These are phyloP conservation scores for Coelastrella sp. DNA, from an alignment of 139 green algal species.

Conservation along the genomic window DNA sequence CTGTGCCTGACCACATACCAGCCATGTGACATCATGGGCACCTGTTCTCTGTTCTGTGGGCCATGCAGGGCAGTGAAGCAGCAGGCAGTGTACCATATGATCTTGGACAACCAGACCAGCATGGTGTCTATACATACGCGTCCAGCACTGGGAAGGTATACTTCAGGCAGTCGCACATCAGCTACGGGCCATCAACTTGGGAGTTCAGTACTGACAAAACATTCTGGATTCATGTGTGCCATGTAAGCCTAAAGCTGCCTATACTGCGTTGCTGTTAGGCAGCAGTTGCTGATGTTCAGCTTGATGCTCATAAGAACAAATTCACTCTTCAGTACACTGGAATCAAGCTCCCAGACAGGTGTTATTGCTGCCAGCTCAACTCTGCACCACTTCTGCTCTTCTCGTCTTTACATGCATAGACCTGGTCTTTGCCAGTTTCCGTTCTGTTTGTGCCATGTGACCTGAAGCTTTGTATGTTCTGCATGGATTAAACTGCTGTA, in stretches of 20 bases:
- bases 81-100: background rate
- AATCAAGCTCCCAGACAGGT: too few species aligned
- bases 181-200: background rate
- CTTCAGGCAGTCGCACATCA: slow-evolving; percentile 24
- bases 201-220: slow-evolving; percentile 30
- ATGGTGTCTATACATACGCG: background rate
- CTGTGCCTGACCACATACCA: background rate
- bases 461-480: too few species aligned
- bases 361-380: too few species aligned
- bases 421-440: too few species aligned
- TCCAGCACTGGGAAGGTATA: slow-evolving; percentile 15
- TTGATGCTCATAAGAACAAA: too few species aligned
- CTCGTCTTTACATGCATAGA: too few species aligned
- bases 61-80: slow-evolving; percentile 36
- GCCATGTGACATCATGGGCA: background rate
- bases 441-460: too few species aligned
- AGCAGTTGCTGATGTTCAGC: too few species aligned
- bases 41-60: background rate
- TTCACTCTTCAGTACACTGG: too few species aligned
- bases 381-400: too few species aligned
- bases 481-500: too few species aligned
- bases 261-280: too few species aligned
- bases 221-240: slow-evolving; percentile 18
- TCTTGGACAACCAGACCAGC: slow-evolving; percentile 25
- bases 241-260: slow-evolving; percentile 35